Conservation (phyloP, 1,284 basidiomycete species). For the Leccinum variabile region DNA sequence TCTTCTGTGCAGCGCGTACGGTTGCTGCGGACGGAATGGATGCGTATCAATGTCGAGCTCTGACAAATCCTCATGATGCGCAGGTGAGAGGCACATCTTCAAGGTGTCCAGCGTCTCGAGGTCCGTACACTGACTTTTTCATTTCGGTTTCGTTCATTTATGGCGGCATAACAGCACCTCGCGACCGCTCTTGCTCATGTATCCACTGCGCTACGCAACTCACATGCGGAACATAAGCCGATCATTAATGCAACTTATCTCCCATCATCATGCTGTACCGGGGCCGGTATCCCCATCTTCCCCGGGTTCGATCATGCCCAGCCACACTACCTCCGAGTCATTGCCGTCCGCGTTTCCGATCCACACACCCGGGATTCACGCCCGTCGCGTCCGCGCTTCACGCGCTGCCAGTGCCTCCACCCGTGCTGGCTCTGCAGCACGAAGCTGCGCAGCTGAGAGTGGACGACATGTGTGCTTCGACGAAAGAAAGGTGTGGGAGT, state of each 20-base stretch:
- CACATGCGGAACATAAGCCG: conserved; percentile 52
- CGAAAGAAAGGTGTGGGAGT: conserved; percentile 58
- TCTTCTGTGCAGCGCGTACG: conserved; percentile 44
- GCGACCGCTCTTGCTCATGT: conserved; percentile 51
- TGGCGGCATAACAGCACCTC: conserved; percentile 42
- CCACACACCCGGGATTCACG: conserved; percentile 10
- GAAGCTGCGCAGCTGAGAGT: conserved; percentile 68
- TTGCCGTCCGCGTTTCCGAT: conserved; percentile 4
- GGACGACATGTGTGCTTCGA: conserved; percentile 46
- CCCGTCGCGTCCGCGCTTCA: conserved; percentile 29
- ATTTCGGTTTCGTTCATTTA: conserved; percentile 6
- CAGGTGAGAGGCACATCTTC: conserved; percentile 59
- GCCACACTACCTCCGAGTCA: conserved; percentile 3
- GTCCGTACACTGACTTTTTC: conserved; percentile 22
- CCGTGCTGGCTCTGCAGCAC: conserved; percentile 67
- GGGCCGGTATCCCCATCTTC: background rate
- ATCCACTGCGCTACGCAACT: conserved; percentile 53
- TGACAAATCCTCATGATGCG: conserved; percentile 68
- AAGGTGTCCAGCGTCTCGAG: conserved; percentile 42
- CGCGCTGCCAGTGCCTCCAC: conserved; percentile 31
- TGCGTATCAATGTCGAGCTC: conserved; percentile 77
- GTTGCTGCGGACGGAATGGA: conserved; percentile 56
- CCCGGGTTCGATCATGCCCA: background rate
- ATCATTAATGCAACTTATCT: conserved; percentile 48
- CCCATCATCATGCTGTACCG: conserved; percentile 20